phyloP scores from a whole-genome alignment of 2,329 filamentous ascomycete genomes.

The Aspergillus chevalieri region DNA sequence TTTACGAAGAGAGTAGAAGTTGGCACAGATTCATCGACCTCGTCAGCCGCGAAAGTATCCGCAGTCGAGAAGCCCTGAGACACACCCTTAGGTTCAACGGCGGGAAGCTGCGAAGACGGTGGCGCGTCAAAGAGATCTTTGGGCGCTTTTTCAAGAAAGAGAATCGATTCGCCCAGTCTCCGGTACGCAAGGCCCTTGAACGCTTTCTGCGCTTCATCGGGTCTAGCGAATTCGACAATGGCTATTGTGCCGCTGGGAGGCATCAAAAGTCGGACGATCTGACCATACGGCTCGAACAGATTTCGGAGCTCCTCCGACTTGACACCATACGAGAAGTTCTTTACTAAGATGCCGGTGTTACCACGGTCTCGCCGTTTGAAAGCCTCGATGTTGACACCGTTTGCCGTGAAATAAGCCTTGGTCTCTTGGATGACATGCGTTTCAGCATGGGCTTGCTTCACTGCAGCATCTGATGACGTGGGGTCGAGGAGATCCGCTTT shows the following conservation, averaged over 20 bases:
- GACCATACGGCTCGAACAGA: conserved; percentile 79
- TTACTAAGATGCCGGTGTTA: conserved; percentile 81
- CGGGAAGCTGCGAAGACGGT: conserved; percentile 25
- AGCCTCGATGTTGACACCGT: conserved; percentile 85
- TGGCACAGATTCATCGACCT: conserved; percentile 41
- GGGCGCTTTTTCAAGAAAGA: conserved; percentile 91
- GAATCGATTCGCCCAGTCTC: conserved; percentile 80
- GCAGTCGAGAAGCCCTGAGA: conserved; percentile 38
- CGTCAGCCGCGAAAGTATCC: conserved; percentile 38
- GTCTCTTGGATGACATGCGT: conserved; percentile 95
- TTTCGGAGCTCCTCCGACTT: conserved; percentile 70
- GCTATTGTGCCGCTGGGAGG: conserved; percentile 89
- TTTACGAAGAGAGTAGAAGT: conserved; percentile 85
- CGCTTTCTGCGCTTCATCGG: conserved; percentile 72
- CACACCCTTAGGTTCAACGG: conserved; percentile 25
- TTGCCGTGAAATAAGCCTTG: conserved; percentile 79
- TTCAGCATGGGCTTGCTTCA: conserved; percentile 95
- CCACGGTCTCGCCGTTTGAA: conserved; percentile 82
- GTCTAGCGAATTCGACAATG: conserved; percentile 78
- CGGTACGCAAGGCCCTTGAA: conserved; percentile 83
- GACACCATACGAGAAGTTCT: conserved; percentile 87
- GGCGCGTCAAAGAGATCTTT: conserved; percentile 63
- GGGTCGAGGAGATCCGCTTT: conserved; percentile 92
- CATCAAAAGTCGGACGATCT: conserved; percentile 77
- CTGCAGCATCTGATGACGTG: conserved; percentile 87